Percentiles rank a stretch among this genome's conserved stretches.
These are phyloP conservation scores for Neofusicoccum sp. DNA, from an alignment of 2,329 filamentous ascomycete genomes.

Conservation along the genomic window DNA sequence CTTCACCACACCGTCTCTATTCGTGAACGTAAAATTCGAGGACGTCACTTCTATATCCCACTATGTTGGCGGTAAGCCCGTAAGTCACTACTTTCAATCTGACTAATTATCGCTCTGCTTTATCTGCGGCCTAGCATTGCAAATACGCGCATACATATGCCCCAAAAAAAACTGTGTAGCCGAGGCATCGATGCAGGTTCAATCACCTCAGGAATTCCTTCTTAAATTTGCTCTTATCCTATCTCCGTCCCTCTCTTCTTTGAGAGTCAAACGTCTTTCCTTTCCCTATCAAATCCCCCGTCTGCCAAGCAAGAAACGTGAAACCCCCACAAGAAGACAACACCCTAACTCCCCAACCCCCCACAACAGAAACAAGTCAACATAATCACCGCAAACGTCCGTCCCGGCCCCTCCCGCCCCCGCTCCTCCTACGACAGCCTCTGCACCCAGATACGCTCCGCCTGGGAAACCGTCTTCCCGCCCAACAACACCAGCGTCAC, in stretches of 20 bases:
- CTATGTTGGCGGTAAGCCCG: conserved; percentile 39
- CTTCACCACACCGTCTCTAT: conserved; percentile 44
- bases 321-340: too few species aligned
- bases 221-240: too few species aligned
- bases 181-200: too few species aligned
- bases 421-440: conserved; percentile 20
- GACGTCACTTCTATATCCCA: conserved; percentile 23
- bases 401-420: conserved; percentile 20
- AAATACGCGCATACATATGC: too few species aligned
- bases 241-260: too few species aligned
- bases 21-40: conserved; percentile 46
- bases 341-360: too few species aligned
- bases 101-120: neutral
- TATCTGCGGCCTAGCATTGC: neutral
- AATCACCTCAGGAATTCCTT: too few species aligned
- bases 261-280: too few species aligned
- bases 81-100: neutral
- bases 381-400: conserved; percentile 27
- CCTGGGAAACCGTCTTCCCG: conserved; percentile 24
- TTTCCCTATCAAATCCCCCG: too few species aligned
- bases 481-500: neutral
- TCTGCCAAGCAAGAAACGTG: too few species aligned
- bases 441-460: conserved; percentile 16
- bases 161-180: too few species aligned
- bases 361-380: conserved; percentile 20